phyloP scores from a whole-genome alignment of 148 eudicot genomes.

The Talinum fruticosum region DNA sequence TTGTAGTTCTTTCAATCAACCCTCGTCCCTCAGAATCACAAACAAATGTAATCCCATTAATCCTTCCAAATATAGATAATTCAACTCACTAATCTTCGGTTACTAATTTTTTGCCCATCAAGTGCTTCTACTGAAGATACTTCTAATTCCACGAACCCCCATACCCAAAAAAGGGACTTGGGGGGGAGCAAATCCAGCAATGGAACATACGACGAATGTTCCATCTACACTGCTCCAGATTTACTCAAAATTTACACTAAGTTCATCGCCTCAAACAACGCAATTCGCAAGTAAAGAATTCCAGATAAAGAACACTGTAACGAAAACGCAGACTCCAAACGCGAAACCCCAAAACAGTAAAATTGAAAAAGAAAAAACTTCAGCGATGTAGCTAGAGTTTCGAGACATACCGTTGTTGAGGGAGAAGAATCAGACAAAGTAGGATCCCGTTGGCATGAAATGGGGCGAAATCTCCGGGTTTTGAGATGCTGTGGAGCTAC shows the following conservation, averaged over 20 bases:
- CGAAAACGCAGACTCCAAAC: neutral
- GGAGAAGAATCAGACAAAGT: constrained; percentile 23
- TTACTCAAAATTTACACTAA: neutral
- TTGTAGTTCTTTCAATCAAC: neutral
- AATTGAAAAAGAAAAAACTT: neutral
- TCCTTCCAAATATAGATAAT: neutral
- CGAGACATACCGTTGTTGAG: constrained; percentile 21
- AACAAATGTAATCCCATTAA: neutral
- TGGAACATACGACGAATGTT: neutral
- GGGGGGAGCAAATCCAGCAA: no score
- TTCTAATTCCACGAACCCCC: neutral
- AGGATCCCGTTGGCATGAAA: constrained; percentile 28
- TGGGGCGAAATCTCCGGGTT: constrained; percentile 18
- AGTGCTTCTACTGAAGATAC: neutral
- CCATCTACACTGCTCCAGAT: neutral
- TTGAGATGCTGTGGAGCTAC: constrained; percentile 22
- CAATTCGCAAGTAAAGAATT: neutral
- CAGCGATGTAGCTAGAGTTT: neutral
- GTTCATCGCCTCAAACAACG: neutral
- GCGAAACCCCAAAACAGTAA: neutral
- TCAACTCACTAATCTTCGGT: neutral
- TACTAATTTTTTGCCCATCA: neutral
- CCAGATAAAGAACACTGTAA: neutral
- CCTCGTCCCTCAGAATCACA: neutral
- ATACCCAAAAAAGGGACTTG: neutral